Conservation (phyloP, 129 eudicot genomes). For the Saussurea involucrata region DNA sequence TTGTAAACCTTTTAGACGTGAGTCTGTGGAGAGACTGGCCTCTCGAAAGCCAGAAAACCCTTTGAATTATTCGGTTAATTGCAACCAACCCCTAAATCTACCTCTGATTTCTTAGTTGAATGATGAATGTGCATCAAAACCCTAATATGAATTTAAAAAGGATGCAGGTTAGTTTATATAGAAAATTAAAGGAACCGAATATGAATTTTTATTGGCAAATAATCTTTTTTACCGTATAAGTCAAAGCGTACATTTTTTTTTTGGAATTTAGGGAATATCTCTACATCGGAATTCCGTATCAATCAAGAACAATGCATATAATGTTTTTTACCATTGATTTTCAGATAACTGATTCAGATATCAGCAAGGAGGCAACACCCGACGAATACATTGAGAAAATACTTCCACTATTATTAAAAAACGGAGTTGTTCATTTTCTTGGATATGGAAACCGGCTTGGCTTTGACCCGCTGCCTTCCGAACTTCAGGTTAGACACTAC, state of each 20-base stretch:
- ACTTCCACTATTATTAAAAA: slow-evolving; percentile 61
- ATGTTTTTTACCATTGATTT: slow-evolving; percentile 12
- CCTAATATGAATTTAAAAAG: too few species aligned
- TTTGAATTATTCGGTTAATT: too few species aligned
- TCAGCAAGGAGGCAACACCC: slow-evolving; percentile 79
- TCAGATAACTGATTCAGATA: slow-evolving; percentile 90
- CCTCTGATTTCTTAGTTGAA: too few species aligned
- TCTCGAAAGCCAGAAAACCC: too few species aligned
- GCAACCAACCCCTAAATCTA: too few species aligned
- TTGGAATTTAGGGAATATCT: neutral
- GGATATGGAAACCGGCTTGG: slow-evolving; percentile 97
- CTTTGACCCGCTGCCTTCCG: slow-evolving; percentile 76
- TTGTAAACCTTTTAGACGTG: too few species aligned
- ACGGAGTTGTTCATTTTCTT: slow-evolving; percentile 82
- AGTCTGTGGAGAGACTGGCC: too few species aligned
- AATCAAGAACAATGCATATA: neutral
- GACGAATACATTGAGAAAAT: slow-evolving; percentile 51
- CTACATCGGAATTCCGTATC: neutral
- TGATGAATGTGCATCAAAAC: too few species aligned
- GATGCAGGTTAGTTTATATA: neutral
- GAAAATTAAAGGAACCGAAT: neutral
- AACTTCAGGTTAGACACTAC: slow-evolving; percentile 62
- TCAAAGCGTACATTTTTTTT: neutral
- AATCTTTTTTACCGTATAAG: neutral
- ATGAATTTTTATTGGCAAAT: neutral